Evolutionary conservation across 2,329 filamentous ascomycete genomes (phyloP).

Genomic region (Apiospora sp.): DNA sequence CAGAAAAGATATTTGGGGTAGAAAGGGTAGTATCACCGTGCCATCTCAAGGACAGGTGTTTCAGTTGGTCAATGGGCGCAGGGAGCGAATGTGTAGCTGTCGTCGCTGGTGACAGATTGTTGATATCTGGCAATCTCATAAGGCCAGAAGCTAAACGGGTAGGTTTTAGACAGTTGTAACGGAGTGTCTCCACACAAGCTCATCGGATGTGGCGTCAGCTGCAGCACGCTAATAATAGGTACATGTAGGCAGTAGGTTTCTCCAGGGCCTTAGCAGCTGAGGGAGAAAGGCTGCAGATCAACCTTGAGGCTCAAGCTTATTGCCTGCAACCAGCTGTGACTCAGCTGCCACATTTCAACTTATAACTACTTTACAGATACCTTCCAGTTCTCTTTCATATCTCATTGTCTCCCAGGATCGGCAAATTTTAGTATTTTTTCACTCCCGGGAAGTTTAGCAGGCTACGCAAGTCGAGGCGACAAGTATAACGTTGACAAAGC

Average conservation of each 20-base stretch:
- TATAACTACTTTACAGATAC: background rate
- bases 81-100: background rate
- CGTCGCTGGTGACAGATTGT: slow-evolving; percentile 1
- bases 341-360: background rate
- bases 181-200: slow-evolving; percentile 10
- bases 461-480: background rate
- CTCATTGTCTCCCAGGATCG: background rate
- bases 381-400: background rate
- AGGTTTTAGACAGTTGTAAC: background rate
- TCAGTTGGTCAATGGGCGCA: background rate
- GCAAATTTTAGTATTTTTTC: background rate
- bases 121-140: slow-evolving; percentile 16
- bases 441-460: background rate
- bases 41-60: slow-evolving; percentile 29
- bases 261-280: background rate
- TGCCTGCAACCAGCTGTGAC: background rate
- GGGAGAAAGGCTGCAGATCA: background rate
- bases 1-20: background rate
- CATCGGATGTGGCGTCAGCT: slow-evolving; percentile 21
- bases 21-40: slow-evolving; percentile 24
- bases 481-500: background rate
- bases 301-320: background rate
- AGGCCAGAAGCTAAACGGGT: slow-evolving; percentile 11
- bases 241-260: background rate
- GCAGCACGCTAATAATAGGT: slow-evolving; percentile 9